Evolutionary conservation across 2,329 filamentous ascomycete genomes (phyloP), one percentile per base, ranked within the genome.

Genomic region (Aspergillus clavatus): DNA sequence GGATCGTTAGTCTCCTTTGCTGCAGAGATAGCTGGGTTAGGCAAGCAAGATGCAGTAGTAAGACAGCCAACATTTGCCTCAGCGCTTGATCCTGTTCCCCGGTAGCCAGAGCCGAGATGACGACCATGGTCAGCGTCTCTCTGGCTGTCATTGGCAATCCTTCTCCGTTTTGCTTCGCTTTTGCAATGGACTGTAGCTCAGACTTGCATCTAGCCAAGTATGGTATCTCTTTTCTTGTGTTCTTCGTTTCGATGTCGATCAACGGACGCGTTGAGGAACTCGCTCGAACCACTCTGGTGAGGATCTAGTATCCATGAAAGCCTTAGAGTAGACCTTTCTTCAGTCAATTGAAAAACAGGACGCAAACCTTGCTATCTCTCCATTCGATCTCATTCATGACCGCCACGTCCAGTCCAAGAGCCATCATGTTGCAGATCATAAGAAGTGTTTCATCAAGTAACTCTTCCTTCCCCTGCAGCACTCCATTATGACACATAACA

Each of bases 401-500:
- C 2, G 79, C 81, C 5, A 83, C 71, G 56, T 80, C 82, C 58
- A 77, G 79, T 0, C 78, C 76, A 12, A 67, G 63, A 0, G 58
- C 59, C 39, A 81, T 73, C 46, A 85, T 75, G 38, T 67, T 71
- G 44, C 74, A 71, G 33, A 84, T 79, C 52, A 80, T 31, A 19
- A 23, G 16, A 6, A 43, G 22, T 23, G 31, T n/a, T 16, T 37
- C 41, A 28, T 27, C 41, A 38, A 35, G 12, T 1, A 16, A 10
- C n/a, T 7, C 18, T 5, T 37, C 26, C 5, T 16, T 4, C 12
- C n/a, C 11, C 14, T 35, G 31, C 29, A 57, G 45, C 41, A 62
- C 54, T 28, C 81, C 83, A 59, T 86, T 81, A 52, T 85, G 81
- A 41, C 76, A 78, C 69, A 89, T 76, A 42, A 87, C 67, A 55